Conservation (phyloP, 116 monocot species). For the Zostera marina region DNA sequence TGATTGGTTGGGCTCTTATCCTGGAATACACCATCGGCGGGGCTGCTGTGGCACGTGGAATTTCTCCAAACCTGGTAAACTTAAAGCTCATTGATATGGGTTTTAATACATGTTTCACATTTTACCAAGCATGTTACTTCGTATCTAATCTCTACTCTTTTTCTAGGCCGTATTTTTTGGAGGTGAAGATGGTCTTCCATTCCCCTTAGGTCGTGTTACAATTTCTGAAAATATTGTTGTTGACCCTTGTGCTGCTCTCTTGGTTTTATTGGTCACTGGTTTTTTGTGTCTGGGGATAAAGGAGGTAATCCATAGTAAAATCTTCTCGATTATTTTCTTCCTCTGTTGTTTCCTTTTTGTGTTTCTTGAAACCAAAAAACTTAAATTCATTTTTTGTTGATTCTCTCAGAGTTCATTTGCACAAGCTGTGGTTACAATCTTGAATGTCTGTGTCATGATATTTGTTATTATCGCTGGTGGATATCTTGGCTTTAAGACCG, state of each 20-base stretch:
- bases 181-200: constrained; percentile 72
- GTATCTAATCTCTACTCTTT: not conserved
- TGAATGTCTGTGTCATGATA: constrained; percentile 70
- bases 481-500: constrained; percentile 82
- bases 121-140: not conserved
- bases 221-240: constrained; percentile 66
- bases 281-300: constrained; percentile 94
- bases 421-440: constrained; percentile 46
- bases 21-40: constrained; percentile 97
- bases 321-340: not conserved
- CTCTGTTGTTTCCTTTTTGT: not conserved
- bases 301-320: constrained; percentile 35
- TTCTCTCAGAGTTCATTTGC: constrained; percentile 62
- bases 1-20: constrained; percentile 97
- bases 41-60: constrained; percentile 93
- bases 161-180: constrained; percentile 90
- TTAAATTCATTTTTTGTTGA: not conserved
- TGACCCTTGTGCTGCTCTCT: constrained; percentile 89
- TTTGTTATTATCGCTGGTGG: constrained; percentile 91
- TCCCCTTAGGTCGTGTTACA: constrained; percentile 45
- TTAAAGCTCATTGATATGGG: not conserved
- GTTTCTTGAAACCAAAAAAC: not conserved
- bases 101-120: not conserved
- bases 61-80: constrained; percentile 82
- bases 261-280: constrained; percentile 62